Conservation (phyloP, 371 early-diverging fungal species). For the Parasitella parasitica region DNA sequence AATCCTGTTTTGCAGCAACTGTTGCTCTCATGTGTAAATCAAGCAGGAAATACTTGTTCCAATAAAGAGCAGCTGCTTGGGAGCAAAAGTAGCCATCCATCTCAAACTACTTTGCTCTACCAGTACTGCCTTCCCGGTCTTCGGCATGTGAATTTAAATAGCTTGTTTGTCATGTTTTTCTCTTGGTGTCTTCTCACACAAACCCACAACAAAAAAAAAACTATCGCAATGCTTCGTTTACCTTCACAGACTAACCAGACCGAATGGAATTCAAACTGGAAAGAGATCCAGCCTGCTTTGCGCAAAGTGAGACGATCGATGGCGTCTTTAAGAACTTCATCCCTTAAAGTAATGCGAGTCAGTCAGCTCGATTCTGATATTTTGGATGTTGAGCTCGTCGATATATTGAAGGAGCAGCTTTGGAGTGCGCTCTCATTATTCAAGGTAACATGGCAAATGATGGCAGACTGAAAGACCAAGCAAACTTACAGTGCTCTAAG, state of each 20-base stretch:
- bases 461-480: neutral
- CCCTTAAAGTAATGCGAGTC: conserved; percentile 75
- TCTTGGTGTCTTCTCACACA: neutral
- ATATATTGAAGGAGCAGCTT: conserved; percentile 76
- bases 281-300: conserved; percentile 55
- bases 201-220: too few species aligned
- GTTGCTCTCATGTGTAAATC: too few species aligned
- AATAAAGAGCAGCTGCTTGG: too few species aligned
- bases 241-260: conserved; percentile 42
- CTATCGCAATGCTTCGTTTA: conserved; percentile 21
- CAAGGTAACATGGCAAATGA: conserved; percentile 40
- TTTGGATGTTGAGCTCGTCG: conserved; percentile 75
- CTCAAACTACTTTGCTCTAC: too few species aligned
- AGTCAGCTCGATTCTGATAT: conserved; percentile 88
- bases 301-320: conserved; percentile 53
- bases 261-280: conserved; percentile 60
- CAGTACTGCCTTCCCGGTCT: too few species aligned
- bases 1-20: too few species aligned
- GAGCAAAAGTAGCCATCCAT: too few species aligned
- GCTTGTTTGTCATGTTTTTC: conserved; percentile 3
- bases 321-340: conserved; percentile 53
- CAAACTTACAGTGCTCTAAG: conserved; percentile 23
- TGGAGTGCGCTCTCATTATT: conserved; percentile 63
- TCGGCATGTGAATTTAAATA: neutral
- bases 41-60: too few species aligned